These are phyloP conservation scores for Geotrichum australiense DNA, from an alignment of 1,139 yeast genomes.

Conservation along the genomic window DNA sequence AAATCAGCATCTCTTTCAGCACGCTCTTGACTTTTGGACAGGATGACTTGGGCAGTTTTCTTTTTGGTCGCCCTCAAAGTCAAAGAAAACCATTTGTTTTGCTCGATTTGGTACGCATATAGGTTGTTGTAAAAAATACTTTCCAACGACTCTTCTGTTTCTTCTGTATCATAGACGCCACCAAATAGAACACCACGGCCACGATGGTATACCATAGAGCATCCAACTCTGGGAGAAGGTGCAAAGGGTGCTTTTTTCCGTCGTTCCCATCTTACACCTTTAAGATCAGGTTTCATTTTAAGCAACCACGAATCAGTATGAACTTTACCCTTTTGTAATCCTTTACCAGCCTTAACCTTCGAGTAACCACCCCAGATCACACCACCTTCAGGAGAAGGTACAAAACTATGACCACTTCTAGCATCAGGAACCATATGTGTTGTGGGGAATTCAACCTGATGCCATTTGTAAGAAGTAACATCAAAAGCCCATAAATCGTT, in stretches of 20 bases:
- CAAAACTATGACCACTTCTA: constrained; percentile 84
- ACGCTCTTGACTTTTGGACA: constrained; percentile 39
- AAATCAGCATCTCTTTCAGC: constrained; percentile 66
- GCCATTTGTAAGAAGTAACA: constrained; percentile 84
- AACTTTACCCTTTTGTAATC: constrained; percentile 88
- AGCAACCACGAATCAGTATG: constrained; percentile 80
- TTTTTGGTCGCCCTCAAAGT: constrained; percentile 58
- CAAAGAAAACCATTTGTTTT: constrained; percentile 82
- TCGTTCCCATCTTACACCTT: constrained; percentile 77
- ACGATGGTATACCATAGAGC: constrained; percentile 81
- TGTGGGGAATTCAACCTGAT: constrained; percentile 77
- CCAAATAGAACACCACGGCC: constrained; percentile 93
- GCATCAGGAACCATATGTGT: constrained; percentile 82
- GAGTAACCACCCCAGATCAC: constrained; percentile 90
- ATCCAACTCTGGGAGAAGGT: constrained; percentile 92
- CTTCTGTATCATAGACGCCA: constrained; percentile 92
- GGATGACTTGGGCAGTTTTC: constrained; percentile 37
- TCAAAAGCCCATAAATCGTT: constrained; percentile 92
- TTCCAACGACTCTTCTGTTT: constrained; percentile 85
- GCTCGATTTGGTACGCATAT: constrained; percentile 75
- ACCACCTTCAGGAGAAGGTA: constrained; percentile 80
- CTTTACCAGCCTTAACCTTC: constrained; percentile 85
- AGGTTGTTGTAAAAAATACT: constrained; percentile 78
- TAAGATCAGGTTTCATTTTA: constrained; percentile 82
- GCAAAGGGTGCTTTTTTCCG: constrained; percentile 82